Base-by-base conservation (phyloP, 2,329 filamentous ascomycete genomes). In the Trichoderma brevicompactum region DNA sequence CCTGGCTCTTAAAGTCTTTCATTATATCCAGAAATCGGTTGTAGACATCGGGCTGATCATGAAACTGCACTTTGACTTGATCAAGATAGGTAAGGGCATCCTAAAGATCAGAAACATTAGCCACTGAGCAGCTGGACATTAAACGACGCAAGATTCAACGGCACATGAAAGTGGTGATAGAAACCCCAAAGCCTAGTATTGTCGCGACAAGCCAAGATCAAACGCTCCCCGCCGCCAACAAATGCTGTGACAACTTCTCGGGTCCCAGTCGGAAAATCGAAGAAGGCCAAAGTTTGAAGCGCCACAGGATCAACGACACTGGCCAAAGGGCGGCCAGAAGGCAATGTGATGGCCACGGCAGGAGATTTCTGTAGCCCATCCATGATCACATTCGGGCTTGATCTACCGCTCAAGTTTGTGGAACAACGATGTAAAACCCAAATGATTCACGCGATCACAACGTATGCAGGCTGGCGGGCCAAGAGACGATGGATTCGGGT, bases 1-100 rank as follows among this genome's bases (percentile, higher is more conserved):
- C 93, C 79, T 97, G 94, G 72, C 93, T 97, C 79, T 99, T 99
- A 77, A 99, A 99, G 72, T 99, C 95, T 75, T 99, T 99, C 95
- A 99, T 99, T 55, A 99, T 99, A 72, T 99, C 95, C 52, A 99
- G 81, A 72, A 99, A 98, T 43, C 92, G 85, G 74, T 98, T 98
- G 74, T 99, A 99, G 0, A 99, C 95, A 77, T 98, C 94, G 4
- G 95, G 94, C 70, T 97, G 93, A 69, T 98, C 94, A 67, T 93
- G 91, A 72, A 99, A 99, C 74, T 97, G 94, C 34, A 98, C 94
- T 79, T 99, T 99, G 69, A 99, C 95, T 78, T 98, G 95, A 74
- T 99, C 95, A 28, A 99, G 86, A 74, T 99, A 99, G 73, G 93
- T 97, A 50, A 99, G 84, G 38, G 95, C 95, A 74, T 87, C 82